A percentile compares a stretch with the other conserved stretches of the same genome.
Evolutionary conservation across 257 asterid species (phyloP).

Genomic region (Anisodus tanguticus): DNA sequence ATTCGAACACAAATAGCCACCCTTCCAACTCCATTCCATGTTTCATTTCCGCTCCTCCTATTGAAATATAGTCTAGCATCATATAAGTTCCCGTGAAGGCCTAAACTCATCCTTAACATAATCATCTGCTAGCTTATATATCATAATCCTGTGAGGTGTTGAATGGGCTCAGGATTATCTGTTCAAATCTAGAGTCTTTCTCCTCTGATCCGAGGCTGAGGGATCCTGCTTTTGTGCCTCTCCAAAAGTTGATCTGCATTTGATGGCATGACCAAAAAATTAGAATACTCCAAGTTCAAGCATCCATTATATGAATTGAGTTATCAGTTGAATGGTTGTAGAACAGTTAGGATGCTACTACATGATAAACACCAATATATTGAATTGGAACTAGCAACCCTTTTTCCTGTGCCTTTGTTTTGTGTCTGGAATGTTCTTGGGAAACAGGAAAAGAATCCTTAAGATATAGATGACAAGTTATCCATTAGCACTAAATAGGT

Average conservation of each 20-base stretch:
- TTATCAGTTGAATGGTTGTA: not conserved
- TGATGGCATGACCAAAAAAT: not conserved
- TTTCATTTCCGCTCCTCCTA: not conserved
- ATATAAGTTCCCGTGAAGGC: not conserved
- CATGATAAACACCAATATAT: not conserved
- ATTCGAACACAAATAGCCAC: not conserved
- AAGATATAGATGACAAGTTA: not conserved
- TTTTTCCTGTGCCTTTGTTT: not conserved
- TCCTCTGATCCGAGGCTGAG: constrained; percentile 48
- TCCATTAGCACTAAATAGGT: constrained; percentile 8
- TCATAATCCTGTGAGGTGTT: not conserved
- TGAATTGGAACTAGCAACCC: not conserved
- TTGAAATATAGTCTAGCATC: not conserved
- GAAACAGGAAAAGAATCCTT: constrained; percentile 21
- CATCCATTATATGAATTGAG: not conserved
- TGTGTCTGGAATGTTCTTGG: not conserved
- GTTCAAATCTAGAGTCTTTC: constrained; percentile 44
- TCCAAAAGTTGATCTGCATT: constrained; percentile 66
- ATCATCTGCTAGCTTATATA: not conserved
- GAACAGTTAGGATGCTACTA: not conserved
- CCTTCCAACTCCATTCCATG: not conserved
- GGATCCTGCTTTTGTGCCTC: constrained; percentile 57
- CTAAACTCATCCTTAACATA: not conserved
- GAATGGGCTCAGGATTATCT: not conserved
- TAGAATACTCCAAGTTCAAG: not conserved